A percentile compares a stretch with the other conserved stretches of the same genome.
These are phyloP conservation scores for Rhodocollybia butyracea DNA, from an alignment of 768 basidiomycete genomes.

Conservation along the genomic window DNA sequence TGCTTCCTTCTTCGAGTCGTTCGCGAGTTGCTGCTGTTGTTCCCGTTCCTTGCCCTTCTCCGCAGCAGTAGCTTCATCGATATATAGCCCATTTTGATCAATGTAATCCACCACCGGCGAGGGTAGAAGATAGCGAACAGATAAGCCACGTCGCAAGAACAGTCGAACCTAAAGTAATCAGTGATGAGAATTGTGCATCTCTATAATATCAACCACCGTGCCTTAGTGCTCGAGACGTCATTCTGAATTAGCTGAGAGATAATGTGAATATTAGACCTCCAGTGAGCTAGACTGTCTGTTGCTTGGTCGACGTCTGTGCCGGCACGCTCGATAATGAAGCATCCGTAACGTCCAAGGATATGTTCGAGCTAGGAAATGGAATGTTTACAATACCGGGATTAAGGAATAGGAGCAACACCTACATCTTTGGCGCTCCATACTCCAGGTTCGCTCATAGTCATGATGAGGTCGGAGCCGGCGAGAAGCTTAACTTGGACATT, in stretches of 20 bases:
- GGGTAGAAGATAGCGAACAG: constrained; percentile 88
- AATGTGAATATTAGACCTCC: constrained; percentile 84
- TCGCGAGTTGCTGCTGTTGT: constrained; percentile 9
- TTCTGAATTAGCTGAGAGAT: constrained; percentile 95
- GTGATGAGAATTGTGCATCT: not conserved
- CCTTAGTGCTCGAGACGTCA: constrained; percentile 95
- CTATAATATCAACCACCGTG: constrained; percentile 17
- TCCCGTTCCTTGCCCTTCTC: constrained; percentile 13
- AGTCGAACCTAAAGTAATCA: constrained; percentile 48
- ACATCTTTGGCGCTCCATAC: constrained; percentile 97
- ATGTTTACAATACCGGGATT: not conserved
- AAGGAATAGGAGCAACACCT: constrained; percentile 29
- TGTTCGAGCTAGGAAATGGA: constrained; percentile 71
- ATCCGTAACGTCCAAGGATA: constrained; percentile 93
- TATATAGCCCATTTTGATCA: constrained; percentile 75
- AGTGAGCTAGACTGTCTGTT: constrained; percentile 67
- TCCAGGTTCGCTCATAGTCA: constrained; percentile 97
- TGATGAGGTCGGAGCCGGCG: constrained; percentile 96
- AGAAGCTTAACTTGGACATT: constrained; percentile 87
- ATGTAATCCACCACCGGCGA: constrained; percentile 93
- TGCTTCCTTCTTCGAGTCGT: constrained; percentile 3
- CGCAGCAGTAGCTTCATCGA: constrained; percentile 47
- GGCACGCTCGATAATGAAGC: constrained; percentile 91
- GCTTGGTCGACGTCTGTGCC: constrained; percentile 90
- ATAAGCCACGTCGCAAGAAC: constrained; percentile 76